phyloP scores from a whole-genome alignment of 805 yeast genomes.

The Ogataea glucozyma region DNA sequence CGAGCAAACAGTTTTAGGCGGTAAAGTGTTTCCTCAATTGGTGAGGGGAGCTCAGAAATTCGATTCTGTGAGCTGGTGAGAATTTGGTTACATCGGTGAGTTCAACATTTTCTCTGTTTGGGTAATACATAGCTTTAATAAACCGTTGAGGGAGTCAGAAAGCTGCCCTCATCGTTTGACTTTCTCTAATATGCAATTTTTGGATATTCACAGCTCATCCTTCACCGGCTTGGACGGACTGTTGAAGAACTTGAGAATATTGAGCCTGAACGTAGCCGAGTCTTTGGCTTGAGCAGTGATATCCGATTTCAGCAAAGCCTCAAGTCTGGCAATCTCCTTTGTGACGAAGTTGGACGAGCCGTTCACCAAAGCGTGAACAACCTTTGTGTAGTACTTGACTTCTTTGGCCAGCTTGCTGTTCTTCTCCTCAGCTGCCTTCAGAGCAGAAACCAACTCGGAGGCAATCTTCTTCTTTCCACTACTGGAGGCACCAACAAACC shows the following conservation, averaged over 20 bases:
- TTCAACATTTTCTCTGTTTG: neutral
- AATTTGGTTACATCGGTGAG: neutral
- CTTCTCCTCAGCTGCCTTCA: constrained; percentile 36
- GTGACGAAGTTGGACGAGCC: constrained; percentile 46
- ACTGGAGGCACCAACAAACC: constrained; percentile 34
- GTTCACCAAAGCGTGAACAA: constrained; percentile 44
- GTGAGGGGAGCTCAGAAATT: constrained; percentile 62
- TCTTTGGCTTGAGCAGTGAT: constrained; percentile 48
- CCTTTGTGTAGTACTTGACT: constrained; percentile 49
- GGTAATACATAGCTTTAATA: constrained; percentile 1
- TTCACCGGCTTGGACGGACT: constrained; percentile 19
- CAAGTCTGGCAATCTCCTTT: constrained; percentile 49
- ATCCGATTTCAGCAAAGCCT: constrained; percentile 40
- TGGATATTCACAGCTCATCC: constrained; percentile 19
- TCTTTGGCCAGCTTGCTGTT: constrained; percentile 24
- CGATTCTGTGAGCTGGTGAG: constrained; percentile 53
- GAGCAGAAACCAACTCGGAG: constrained; percentile 39
- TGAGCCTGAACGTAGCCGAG: constrained; percentile 50
- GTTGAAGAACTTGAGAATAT: constrained; percentile 44
- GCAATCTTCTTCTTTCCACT: constrained; percentile 28
- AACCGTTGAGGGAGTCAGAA: too few relatives aligned
- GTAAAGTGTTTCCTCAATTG: constrained; percentile 68
- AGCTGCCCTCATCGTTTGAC: too few relatives aligned
- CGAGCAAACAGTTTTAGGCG: constrained; percentile 70
- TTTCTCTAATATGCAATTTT: too few relatives aligned